Evolutionary conservation across 106 monocot species (phyloP).

Genomic region (Dendrobium huoshanense): DNA sequence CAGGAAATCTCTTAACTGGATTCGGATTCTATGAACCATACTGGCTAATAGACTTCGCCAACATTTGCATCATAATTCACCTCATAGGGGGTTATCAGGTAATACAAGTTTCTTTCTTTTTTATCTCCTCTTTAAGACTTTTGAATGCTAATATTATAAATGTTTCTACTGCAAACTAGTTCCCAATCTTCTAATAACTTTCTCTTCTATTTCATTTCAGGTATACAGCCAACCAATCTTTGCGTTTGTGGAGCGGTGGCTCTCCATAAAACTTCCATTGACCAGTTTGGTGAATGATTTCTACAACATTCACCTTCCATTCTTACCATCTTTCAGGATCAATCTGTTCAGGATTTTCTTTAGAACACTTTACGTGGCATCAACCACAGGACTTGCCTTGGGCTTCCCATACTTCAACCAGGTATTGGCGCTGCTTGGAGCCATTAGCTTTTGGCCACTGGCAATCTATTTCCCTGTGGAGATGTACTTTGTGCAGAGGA

Average conservation of each 20-base stretch:
- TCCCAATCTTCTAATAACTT: neutral
- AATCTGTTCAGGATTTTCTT: conserved; percentile 49
- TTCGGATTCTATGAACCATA: conserved; percentile 91
- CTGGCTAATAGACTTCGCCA: conserved; percentile 89
- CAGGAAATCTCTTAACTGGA: conserved; percentile 80
- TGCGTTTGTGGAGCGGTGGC: conserved; percentile 48
- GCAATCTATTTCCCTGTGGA: conserved; percentile 82
- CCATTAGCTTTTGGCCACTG: conserved; percentile 75
- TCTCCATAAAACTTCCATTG: conserved; percentile 28
- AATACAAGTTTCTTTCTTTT: neutral
- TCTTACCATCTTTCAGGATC: conserved; percentile 21
- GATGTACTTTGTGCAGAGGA: conserved; percentile 74
- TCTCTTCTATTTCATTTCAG: conserved; percentile 17
- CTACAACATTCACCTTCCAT: conserved; percentile 33
- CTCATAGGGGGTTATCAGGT: conserved; percentile 90
- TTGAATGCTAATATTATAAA: too few species aligned
- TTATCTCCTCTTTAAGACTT: too few species aligned
- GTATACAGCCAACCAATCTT: conserved; percentile 74
- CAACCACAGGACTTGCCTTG: conserved; percentile 57
- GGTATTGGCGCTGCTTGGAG: conserved; percentile 61
- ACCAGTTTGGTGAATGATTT: conserved; percentile 35
- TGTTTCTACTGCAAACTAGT: neutral
- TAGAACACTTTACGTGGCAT: conserved; percentile 51
- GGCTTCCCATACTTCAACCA: conserved; percentile 85
- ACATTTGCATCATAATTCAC: conserved; percentile 78